A percentile compares a stretch with the other conserved stretches of the same genome.
phyloP scores from a whole-genome alignment of 305 asterid species.

The Solanum chacoense region DNA sequence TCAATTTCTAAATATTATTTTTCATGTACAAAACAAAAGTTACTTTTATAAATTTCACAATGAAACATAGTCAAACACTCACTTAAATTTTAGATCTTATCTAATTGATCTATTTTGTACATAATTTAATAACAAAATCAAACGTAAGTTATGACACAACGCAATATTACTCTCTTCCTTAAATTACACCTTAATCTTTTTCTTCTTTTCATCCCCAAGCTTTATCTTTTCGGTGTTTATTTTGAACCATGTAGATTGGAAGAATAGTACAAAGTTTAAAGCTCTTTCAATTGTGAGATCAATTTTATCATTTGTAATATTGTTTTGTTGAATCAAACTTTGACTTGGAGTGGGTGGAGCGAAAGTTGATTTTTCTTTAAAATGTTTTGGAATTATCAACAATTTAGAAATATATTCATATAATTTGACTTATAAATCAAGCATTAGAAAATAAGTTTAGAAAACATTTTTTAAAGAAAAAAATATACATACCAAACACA shows the following conservation, averaged over 20 bases:
- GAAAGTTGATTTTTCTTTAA: not conserved
- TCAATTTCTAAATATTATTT: too few relatives aligned
- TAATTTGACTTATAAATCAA: too few relatives aligned
- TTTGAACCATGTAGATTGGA: not conserved
- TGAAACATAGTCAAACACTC: not conserved
- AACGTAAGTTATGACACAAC: not conserved
- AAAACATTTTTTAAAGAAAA: not conserved
- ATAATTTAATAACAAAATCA: too few relatives aligned
- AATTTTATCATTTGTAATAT: not conserved
- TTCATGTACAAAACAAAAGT: too few relatives aligned
- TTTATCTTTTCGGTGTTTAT: not conserved
- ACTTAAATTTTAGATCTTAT: too few relatives aligned
- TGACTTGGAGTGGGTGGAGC: not conserved
- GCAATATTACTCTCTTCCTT: not conserved
- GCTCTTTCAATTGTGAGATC: not conserved
- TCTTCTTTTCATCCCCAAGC: not conserved
- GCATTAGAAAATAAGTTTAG: too few relatives aligned
- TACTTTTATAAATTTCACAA: not conserved
- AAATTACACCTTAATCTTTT: not conserved
- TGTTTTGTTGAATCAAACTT: not conserved
- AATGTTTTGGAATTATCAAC: not conserved
- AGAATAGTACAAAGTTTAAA: not conserved
- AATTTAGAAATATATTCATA: not conserved
- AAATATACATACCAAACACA: not conserved
- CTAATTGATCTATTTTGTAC: not conserved